These are phyloP conservation scores for Ophiostoma novo-ulmi DNA, from an alignment of 2,329 filamentous ascomycete genomes.

Conservation along the genomic window DNA sequence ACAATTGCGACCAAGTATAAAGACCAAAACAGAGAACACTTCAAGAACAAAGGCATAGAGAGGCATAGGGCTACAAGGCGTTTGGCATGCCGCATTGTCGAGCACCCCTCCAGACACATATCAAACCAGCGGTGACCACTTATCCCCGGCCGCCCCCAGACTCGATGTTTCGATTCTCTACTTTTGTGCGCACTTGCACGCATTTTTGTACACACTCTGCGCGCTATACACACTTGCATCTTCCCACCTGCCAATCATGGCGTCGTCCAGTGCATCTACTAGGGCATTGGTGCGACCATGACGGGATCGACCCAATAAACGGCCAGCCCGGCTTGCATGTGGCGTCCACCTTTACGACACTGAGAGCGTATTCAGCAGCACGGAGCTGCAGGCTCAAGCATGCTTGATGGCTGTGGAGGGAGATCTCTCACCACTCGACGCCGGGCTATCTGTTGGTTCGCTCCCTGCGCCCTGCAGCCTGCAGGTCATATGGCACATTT, in stretches of 20 bases:
- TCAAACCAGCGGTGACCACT: constrained; percentile 15
- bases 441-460: not conserved
- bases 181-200: constrained; percentile 6
- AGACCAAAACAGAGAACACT: not conserved
- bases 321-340: constrained; percentile 21
- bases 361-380: constrained; percentile 1
- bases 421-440: not conserved
- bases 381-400: not conserved
- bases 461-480: constrained; percentile 2
- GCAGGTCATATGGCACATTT: constrained; percentile 13
- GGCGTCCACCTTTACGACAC: constrained; percentile 20
- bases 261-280: constrained; percentile 8
- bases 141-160: not conserved
- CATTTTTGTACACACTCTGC: not conserved
- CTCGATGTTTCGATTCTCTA: constrained; percentile 9
- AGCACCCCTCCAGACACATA: constrained; percentile 11
- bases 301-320: constrained; percentile 27
- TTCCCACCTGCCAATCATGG: constrained; percentile 21
- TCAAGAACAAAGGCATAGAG: not conserved
- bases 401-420: not conserved
- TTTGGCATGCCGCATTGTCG: constrained; percentile 6
- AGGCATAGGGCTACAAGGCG: not conserved
- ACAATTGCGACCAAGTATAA: not conserved
- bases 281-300: constrained; percentile 18
- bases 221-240: constrained; percentile 1